A percentile compares a stretch with the other conserved stretches of the same genome.
These are phyloP conservation scores for Cercospora sp. DNA, from an alignment of 2,329 filamentous ascomycete species.

Conservation along the genomic window DNA sequence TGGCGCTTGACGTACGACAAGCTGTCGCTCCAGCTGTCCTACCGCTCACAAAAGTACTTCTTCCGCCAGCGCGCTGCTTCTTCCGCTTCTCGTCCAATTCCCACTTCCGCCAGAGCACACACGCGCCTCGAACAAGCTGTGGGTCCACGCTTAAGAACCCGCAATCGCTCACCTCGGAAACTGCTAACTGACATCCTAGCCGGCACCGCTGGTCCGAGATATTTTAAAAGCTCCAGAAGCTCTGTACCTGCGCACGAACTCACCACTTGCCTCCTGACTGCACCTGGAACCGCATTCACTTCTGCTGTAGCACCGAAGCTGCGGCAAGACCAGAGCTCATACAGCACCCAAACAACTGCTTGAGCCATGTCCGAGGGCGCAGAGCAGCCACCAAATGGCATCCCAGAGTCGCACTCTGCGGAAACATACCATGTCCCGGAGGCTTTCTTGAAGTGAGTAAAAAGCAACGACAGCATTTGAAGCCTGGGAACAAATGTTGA, in stretches of 20 bases:
- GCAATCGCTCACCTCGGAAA: slow-evolving; percentile 14
- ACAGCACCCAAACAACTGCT: neutral
- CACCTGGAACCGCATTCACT: neutral
- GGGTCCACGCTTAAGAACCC: slow-evolving; percentile 13
- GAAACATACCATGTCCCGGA: slow-evolving; percentile 34
- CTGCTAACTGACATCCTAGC: slow-evolving; percentile 14
- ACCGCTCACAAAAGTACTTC: neutral
- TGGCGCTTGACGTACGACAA: slow-evolving; percentile 17
- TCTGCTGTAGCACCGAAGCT: slow-evolving; percentile 9
- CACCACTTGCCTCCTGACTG: neutral
- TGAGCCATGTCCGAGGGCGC: slow-evolving; percentile 29
- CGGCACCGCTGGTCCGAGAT: slow-evolving; percentile 19
- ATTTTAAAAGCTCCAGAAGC: slow-evolving; percentile 10
- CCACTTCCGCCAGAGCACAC: neutral
- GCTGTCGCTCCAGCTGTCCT: neutral
- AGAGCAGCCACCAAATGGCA: slow-evolving; percentile 25
- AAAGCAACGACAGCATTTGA: neutral
- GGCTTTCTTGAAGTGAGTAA: slow-evolving; percentile 45
- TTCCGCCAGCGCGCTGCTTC: slow-evolving; percentile 1
- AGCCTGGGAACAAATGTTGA: slow-evolving; percentile 8
- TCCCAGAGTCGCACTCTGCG: slow-evolving; percentile 33
- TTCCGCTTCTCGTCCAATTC: neutral
- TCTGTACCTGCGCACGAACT: slow-evolving; percentile 11
- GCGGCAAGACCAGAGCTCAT: slow-evolving; percentile 7
- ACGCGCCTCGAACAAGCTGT: slow-evolving; percentile 1